These are phyloP conservation scores for Cyberlindnera bimundalis DNA, from an alignment of 805 yeast species.

Conservation along the genomic window DNA sequence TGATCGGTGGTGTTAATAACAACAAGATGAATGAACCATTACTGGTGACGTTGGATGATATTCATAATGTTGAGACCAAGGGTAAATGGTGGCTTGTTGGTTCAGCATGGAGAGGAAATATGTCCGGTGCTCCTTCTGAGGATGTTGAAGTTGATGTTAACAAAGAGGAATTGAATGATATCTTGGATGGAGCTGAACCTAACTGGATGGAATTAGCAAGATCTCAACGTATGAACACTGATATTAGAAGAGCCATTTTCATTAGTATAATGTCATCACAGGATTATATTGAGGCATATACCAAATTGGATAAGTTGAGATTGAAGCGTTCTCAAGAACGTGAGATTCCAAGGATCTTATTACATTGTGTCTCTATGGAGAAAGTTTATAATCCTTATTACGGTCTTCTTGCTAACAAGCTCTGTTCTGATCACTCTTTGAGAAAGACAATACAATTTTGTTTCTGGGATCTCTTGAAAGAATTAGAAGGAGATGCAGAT, in stretches of 20 bases:
- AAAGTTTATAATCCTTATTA: conserved; percentile 87
- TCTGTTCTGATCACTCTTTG: conserved; percentile 71
- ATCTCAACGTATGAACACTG: conserved; percentile 91
- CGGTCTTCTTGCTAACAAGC: conserved; percentile 69
- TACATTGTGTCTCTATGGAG: conserved; percentile 86
- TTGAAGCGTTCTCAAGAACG: conserved; percentile 76
- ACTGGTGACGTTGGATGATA: conserved; percentile 80
- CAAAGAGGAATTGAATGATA: conserved; percentile 19
- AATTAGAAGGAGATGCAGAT: conserved; percentile 54
- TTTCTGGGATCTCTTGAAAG: conserved; percentile 82
- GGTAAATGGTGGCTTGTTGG: conserved; percentile 99
- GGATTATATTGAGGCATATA: conserved; percentile 84
- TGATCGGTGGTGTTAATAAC: conserved; percentile 48
- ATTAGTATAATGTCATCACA: conserved; percentile 93
- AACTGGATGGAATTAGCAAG: conserved; percentile 88
- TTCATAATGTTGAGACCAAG: conserved; percentile 64
- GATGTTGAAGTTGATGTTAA: conserved; percentile 24
- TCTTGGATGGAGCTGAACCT: conserved; percentile 40
- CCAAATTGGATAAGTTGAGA: conserved; percentile 74
- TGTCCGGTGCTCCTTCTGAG: conserved; percentile 17
- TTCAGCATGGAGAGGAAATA: conserved; percentile 89
- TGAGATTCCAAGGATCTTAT: conserved; percentile 80
- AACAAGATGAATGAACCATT: conserved; percentile 64
- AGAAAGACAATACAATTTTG: conserved; percentile 84
- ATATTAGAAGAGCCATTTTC: conserved; percentile 88